These are phyloP conservation scores for Pseudogymnoascus sp. DNA, from an alignment of 2,329 filamentous ascomycete genomes.

Conservation along the genomic window DNA sequence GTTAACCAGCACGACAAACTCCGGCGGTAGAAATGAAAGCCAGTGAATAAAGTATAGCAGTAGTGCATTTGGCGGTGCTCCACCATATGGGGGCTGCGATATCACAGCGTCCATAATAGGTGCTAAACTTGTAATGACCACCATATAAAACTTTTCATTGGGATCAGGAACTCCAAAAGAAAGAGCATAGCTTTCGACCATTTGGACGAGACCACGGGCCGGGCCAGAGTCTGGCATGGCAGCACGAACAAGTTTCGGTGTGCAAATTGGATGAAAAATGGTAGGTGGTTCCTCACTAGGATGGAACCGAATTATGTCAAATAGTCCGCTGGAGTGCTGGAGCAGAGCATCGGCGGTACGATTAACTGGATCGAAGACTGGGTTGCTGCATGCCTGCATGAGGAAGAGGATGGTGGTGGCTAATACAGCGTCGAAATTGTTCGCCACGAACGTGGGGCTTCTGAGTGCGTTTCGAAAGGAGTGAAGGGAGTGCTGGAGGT, in stretches of 20 bases:
- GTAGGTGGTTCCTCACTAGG: background rate
- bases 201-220: background rate
- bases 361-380: background rate
- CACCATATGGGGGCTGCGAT: background rate
- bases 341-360: slow-evolving; percentile 15
- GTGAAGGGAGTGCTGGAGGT: slow-evolving; percentile 16
- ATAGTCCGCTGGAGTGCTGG: slow-evolving; percentile 16
- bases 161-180: background rate
- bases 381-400: slow-evolving; percentile 10
- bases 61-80: slow-evolving; percentile 13
- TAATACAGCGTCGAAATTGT: slow-evolving; percentile 16
- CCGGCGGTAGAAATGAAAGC: slow-evolving; percentile 16
- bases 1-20: slow-evolving; percentile 15
- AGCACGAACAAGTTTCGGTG: slow-evolving; percentile 11
- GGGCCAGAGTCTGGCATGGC: slow-evolving; percentile 14
- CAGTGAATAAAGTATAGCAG: slow-evolving; percentile 17
- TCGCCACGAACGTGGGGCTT: background rate
- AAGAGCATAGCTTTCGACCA: background rate
- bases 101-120: background rate
- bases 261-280: slow-evolving; percentile 12
- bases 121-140: background rate
- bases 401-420: slow-evolving; percentile 17
- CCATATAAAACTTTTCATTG: background rate
- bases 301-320: slow-evolving; percentile 13
- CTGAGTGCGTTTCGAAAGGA: slow-evolving; percentile 14